Conservation (phyloP, 257 asterid species). For the Ocimum tenuiflorum region DNA sequence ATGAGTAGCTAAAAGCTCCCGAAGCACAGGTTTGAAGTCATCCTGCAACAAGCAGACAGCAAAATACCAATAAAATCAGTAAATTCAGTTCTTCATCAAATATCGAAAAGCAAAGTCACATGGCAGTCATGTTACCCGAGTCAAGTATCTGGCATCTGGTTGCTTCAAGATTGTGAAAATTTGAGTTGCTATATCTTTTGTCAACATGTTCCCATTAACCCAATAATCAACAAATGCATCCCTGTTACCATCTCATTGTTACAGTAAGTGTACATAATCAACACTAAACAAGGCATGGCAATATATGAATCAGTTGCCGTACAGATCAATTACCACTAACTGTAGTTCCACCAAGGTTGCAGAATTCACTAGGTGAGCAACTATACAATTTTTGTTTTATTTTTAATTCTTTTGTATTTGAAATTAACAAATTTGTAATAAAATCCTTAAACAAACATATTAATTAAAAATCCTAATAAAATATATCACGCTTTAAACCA, state of each 20-base stretch:
- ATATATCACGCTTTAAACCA: no score
- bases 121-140: slow-evolving; percentile 41
- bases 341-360: not conserved
- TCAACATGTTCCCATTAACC: slow-evolving; percentile 67
- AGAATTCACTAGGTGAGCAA: not conserved
- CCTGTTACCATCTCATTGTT: slow-evolving; percentile 37
- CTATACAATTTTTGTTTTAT: not conserved
- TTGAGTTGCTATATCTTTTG: slow-evolving; percentile 64
- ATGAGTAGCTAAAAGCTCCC: slow-evolving; percentile 91
- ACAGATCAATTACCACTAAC: slow-evolving; percentile 14
- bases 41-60: slow-evolving; percentile 42
- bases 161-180: slow-evolving; percentile 66
- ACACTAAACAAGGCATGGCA: slow-evolving; percentile 1
- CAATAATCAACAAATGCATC: slow-evolving; percentile 83
- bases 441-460: no score
- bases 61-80: slow-evolving; percentile 13
- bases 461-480: no score
- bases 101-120: slow-evolving; percentile 9
- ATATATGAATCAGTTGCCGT: not conserved
- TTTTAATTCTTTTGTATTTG: no score
- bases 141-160: slow-evolving; percentile 46
- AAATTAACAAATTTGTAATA: no score
- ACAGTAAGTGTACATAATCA: slow-evolving; percentile 20
- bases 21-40: slow-evolving; percentile 91
- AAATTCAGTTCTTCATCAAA: not conserved